Evolutionary conservation across 2,329 filamentous ascomycete genomes (phyloP).

Genomic region (Diaporthe caulivora): DNA sequence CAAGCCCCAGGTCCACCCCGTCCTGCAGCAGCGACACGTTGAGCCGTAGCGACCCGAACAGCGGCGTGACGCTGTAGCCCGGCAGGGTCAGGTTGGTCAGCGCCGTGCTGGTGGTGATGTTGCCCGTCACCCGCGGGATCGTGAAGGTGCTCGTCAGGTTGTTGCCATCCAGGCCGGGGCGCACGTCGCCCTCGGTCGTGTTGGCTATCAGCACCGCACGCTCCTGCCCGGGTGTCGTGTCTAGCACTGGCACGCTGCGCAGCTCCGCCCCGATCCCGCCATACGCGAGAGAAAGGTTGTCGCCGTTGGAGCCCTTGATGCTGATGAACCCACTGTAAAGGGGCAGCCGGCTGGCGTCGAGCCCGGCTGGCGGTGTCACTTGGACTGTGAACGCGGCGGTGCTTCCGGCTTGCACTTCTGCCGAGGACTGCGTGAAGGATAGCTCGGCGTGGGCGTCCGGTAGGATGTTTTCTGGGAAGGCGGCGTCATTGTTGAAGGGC

Average conservation of each 20-base stretch:
- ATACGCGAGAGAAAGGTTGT: conserved; percentile 54
- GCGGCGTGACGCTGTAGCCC: background rate
- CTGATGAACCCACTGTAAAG: conserved; percentile 59
- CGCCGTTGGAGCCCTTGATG: conserved; percentile 51
- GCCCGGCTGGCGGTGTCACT: conserved; percentile 45
- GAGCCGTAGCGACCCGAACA: conserved; percentile 29
- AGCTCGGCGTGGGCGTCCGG: conserved; percentile 39
- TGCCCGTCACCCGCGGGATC: conserved; percentile 30
- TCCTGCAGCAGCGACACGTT: conserved; percentile 31
- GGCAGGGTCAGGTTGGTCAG: conserved; percentile 28
- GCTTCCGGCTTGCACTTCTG: conserved; percentile 44
- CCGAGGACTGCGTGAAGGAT: conserved; percentile 41
- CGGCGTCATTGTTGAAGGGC: conserved; percentile 31
- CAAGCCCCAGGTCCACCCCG: conserved; percentile 26
- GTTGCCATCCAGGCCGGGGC: conserved; percentile 27
- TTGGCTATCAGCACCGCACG: conserved; percentile 41
- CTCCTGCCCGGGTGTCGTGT: conserved; percentile 37
- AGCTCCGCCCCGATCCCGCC: conserved; percentile 50
- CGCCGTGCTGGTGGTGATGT: conserved; percentile 30
- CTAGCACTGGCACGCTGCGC: conserved; percentile 40
- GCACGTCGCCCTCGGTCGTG: conserved; percentile 20
- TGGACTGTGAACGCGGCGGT: conserved; percentile 44
- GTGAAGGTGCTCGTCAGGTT: conserved; percentile 30
- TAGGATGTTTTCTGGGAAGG: conserved; percentile 32
- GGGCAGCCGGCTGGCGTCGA: conserved; percentile 48